Evolutionary conservation across 2,329 filamentous ascomycete species (phyloP), one percentile per base, ranked within the genome.

Genomic region (Fusarium sp.): DNA sequence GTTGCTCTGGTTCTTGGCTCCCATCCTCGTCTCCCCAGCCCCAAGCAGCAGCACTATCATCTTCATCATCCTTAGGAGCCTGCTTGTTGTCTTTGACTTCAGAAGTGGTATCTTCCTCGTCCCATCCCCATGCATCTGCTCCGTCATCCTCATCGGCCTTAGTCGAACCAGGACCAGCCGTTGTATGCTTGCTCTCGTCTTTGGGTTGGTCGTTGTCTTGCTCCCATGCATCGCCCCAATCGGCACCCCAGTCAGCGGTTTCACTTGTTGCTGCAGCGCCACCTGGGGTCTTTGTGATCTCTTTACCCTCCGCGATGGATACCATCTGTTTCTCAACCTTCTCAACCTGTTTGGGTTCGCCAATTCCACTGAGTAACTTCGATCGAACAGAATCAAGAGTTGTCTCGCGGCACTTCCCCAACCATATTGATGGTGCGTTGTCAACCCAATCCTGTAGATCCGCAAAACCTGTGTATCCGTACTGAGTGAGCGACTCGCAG

Each of bases 91-190:
- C 39, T 30, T 66, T 35, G 6, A 72, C 27, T 11, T 73, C 66
- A 17, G 76, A 67, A 51, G 77, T 68, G 65, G 76, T 70, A 40
- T 78, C 74, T 49, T 91, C 91, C 17, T 88, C 93, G 22, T 88
- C 92, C 92, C 94, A 97, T 4, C 92, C 93, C 92, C 93, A 96
- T 25, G 93, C 92, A 68, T 93, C 91, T 13, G 81, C 82, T 2
- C 79, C 82, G 10, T 84, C 82, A 22, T 84, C 81, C 43, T 82
- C 78, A 19, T 64, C 65, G 9, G 45, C 59, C 14, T 70, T 71
- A 4, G 63, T 53, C 30, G 66, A 62, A 14, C 68, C 71, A 6
- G 60, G 53, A 4, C 70, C 63, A 9, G 75, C 63, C 17, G 64
- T 27, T 19, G 59, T 52, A 17, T 62, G 14, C 6, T 56, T 43